Evolutionary conservation across 1,139 yeast species (phyloP).

Genomic region (Pichia sp.): DNA sequence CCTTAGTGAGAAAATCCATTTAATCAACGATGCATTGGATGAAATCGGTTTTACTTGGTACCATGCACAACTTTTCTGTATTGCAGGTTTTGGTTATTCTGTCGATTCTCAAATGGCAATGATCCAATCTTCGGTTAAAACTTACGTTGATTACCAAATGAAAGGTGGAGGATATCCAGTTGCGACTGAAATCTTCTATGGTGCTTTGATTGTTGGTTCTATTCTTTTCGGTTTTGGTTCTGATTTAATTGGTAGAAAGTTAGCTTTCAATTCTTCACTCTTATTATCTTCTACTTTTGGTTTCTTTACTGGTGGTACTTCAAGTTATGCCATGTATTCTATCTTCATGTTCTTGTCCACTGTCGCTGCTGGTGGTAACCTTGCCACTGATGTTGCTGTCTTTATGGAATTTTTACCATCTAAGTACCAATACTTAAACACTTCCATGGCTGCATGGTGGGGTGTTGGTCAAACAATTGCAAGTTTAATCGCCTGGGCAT

Average conservation of each 20-base stretch:
- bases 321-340: conserved; percentile 40
- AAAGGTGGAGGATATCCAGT: conserved; percentile 34
- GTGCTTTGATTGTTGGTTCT: conserved; percentile 57
- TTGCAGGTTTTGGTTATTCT: conserved; percentile 64
- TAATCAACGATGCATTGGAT: conserved; percentile 46
- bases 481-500: conserved; percentile 53
- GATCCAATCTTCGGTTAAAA: conserved; percentile 44
- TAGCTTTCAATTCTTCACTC: conserved; percentile 55
- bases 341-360: conserved; percentile 46
- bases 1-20: conserved; percentile 25
- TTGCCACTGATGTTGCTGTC: conserved; percentile 59
- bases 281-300: conserved; percentile 50
- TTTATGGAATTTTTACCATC: conserved; percentile 57
- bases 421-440: conserved; percentile 51
- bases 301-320: conserved; percentile 53
- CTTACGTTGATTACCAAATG: conserved; percentile 42
- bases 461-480: conserved; percentile 61
- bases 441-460: conserved; percentile 60
- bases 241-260: conserved; percentile 56
- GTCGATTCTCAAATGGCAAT: conserved; percentile 57
- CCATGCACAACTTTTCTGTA: conserved; percentile 42
- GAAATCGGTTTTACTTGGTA: conserved; percentile 53
- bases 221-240: conserved; percentile 57
- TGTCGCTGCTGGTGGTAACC: conserved; percentile 57
- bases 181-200: conserved; percentile 34